Base-by-base conservation (phyloP, 2,329 filamentous ascomycete genomes). In the Alternaria brassicae region DNA sequence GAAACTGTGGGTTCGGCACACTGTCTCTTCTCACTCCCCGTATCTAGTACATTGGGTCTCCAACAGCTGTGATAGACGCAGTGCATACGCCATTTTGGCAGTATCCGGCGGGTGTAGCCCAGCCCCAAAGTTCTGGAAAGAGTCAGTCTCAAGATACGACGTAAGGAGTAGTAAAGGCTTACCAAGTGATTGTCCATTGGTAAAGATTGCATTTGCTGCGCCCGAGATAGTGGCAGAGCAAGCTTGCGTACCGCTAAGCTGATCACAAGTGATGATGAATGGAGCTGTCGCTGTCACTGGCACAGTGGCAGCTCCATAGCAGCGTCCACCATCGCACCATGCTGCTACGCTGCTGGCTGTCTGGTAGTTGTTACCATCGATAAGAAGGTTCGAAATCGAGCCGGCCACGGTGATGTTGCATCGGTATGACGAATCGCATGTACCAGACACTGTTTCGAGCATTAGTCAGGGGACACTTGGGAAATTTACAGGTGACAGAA, bases 241-340 rank as follows among this genome's bases (percentile, higher is more conserved):
- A 1, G 28, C 42, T 32, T 47, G 42, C 1, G 42, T 47, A 4
- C 42, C 42, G 27, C 42, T 47, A 19, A 47, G 17, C 27, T 47
- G 42, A 47, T 47, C 42, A 9, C 42, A 47, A 1, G 42, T 47
- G 17, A 47, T 47, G 17, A 47, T 21, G 27, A 47, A 47, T 2
- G 42, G 42, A 47, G 42, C 42, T 1, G 42, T 47, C 1, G 42
- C 42, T 7, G 3, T 47, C 42, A 47, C 1, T 1, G 42, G 42
- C 0, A 19, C 27, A 21, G 6, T 47, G 27, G 42, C 42, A 3
- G 42, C 2, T 21, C 42, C 42, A 3, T 32, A 47, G 27, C 42
- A 47, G 42, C 42, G 42, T 2, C 42, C 42, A 2, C n/a, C 6
- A 1, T 47, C 42, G 17, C 42, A 47, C 42, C 42, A 47, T 5